These are phyloP conservation scores for Plantago ovata DNA, from an alignment of 257 asterid genomes.

Conservation along the genomic window DNA sequence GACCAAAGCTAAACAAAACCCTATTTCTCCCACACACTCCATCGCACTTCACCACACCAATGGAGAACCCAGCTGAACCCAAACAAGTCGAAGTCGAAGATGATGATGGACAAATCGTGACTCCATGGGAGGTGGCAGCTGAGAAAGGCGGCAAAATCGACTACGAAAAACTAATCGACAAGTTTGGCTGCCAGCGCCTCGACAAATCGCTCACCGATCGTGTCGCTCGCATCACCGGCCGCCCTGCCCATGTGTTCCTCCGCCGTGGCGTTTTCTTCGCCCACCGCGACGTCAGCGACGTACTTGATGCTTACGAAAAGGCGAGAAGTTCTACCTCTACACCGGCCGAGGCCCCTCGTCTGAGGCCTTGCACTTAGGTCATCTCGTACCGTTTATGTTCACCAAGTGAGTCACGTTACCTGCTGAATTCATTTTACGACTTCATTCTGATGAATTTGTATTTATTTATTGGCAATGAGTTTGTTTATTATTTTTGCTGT, in stretches of 20 bases:
- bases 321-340: slow-evolving; percentile 82
- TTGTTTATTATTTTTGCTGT: not conserved
- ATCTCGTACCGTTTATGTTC: slow-evolving; percentile 92
- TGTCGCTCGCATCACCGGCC: slow-evolving; percentile 66
- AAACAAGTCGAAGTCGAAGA: slow-evolving; percentile 23
- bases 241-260: slow-evolving; percentile 83
- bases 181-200: slow-evolving; percentile 89
- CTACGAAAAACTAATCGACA: slow-evolving; percentile 82
- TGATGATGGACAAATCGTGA: slow-evolving; percentile 63
- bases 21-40: not conserved
- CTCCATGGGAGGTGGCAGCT: slow-evolving; percentile 87
- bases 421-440: no score
- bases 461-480: not conserved
- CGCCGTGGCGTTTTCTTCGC: slow-evolving; percentile 98
- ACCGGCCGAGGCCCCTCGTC: slow-evolving; percentile 99
- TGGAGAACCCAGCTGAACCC: slow-evolving; percentile 35
- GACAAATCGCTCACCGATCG: slow-evolving; percentile 70
- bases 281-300: slow-evolving; percentile 72
- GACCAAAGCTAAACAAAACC: no score
- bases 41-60: slow-evolving; percentile 9
- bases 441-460: no score
- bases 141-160: slow-evolving; percentile 87
- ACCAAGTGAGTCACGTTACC: slow-evolving; percentile 55
- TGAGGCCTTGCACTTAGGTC: slow-evolving; percentile 95
- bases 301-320: slow-evolving; percentile 78